A percentile compares a stretch with the other conserved stretches of the same genome.
Conservation (phyloP, 805 yeast genomes). For the Wickerhamomyces chaumierensis region DNA sequence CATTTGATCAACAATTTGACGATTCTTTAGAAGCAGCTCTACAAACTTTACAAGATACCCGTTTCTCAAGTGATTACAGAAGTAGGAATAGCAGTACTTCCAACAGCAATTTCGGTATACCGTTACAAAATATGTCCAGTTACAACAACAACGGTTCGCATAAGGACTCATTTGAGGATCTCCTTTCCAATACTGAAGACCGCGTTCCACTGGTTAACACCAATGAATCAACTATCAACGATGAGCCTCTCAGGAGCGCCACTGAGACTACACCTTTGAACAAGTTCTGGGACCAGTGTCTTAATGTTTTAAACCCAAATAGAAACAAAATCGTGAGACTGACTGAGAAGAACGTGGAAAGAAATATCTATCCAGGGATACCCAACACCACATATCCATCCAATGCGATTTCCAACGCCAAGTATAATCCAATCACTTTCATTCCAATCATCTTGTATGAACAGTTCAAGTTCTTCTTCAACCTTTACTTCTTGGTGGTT, state of each 20-base stretch:
- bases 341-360: conserved; percentile 22
- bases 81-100: conserved; percentile 20
- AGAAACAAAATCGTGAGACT: conserved; percentile 12
- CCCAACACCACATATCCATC: conserved; percentile 35
- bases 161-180: conserved; percentile 17
- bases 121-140: conserved; percentile 20
- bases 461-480: conserved; percentile 95
- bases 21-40: conserved; percentile 56
- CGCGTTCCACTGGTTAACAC: conserved; percentile 8
- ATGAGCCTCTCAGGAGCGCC: background rate
- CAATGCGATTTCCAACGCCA: conserved; percentile 88
- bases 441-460: conserved; percentile 84
- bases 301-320: conserved; percentile 3
- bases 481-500: conserved; percentile 81
- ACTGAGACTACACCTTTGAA: background rate
- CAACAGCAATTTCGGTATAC: conserved; percentile 19
- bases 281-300: conserved; percentile 7
- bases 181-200: conserved; percentile 11
- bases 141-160: conserved; percentile 5
- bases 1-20: conserved; percentile 54
- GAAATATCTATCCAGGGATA: conserved; percentile 32
- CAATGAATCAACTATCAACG: conserved; percentile 4
- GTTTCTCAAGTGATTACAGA: conserved; percentile 19
- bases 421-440: conserved; percentile 80
- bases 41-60: conserved; percentile 34